These are phyloP conservation scores for Tulasnella sp. DNA, from an alignment of 768 basidiomycete species.

Conservation along the genomic window DNA sequence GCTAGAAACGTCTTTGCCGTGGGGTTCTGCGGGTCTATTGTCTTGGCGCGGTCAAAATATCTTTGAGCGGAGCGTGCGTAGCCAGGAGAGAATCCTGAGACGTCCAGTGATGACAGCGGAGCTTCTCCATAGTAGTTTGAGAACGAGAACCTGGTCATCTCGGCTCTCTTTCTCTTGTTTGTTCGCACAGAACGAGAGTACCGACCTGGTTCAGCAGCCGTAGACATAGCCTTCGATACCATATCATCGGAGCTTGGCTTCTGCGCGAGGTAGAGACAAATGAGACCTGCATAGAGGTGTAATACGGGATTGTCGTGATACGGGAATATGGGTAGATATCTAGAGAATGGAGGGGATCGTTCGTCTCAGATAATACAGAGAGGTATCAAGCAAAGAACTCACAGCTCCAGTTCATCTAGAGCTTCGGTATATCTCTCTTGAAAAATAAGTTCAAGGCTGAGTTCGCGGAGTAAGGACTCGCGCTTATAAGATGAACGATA, in stretches of 20 bases:
- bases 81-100: constrained; percentile 25
- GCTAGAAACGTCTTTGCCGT: constrained; percentile 43
- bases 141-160: background rate
- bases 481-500: constrained; percentile 29
- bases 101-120: constrained; percentile 4
- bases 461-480: constrained; percentile 62
- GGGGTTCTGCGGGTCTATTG: constrained; percentile 45
- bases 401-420: constrained; percentile 80
- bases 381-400: constrained; percentile 22
- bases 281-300: constrained; percentile 73
- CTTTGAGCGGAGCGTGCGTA: constrained; percentile 45
- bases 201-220: background rate
- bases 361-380: background rate
- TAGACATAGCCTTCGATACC: background rate
- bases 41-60: constrained; percentile 52
- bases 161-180: background rate
- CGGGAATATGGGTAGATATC: constrained; percentile 80
- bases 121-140: background rate
- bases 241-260: background rate
- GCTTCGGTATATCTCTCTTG: constrained; percentile 52
- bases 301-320: constrained; percentile 72
- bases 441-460: constrained; percentile 55
- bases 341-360: constrained; percentile 24
- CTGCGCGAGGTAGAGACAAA: constrained; percentile 39
- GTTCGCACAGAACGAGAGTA: background rate